Conservation (phyloP, 495 filamentous ascomycete species). For the Antarctomyces pellizariae region DNA sequence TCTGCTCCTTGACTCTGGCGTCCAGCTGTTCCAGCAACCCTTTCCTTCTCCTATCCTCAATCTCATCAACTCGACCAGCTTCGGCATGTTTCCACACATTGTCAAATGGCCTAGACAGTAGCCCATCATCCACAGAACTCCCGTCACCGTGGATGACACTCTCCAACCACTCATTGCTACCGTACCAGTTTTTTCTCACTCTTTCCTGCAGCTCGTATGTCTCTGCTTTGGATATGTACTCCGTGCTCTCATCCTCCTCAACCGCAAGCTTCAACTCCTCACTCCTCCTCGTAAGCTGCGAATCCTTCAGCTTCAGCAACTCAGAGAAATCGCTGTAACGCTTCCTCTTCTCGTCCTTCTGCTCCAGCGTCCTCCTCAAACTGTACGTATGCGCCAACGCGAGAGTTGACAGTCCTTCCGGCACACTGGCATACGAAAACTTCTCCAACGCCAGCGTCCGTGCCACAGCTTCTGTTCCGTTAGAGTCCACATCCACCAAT, state of each 20-base stretch:
- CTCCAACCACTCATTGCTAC: slow-evolving; percentile 43
- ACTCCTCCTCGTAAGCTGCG: slow-evolving; percentile 17
- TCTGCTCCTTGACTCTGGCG: slow-evolving; percentile 32
- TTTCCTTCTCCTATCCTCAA: slow-evolving; percentile 18
- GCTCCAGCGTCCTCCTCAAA: slow-evolving; percentile 24
- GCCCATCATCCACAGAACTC: slow-evolving; percentile 29
- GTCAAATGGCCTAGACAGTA: slow-evolving; percentile 40
- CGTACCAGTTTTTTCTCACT: slow-evolving; percentile 50
- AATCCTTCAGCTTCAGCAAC: slow-evolving; percentile 27
- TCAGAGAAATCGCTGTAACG: slow-evolving; percentile 32
- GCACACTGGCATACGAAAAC: slow-evolving; percentile 32
- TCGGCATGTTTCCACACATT: slow-evolving; percentile 40
- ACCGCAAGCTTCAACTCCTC: slow-evolving; percentile 16
- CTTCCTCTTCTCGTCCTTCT: slow-evolving; percentile 28
- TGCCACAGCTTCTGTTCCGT: slow-evolving; percentile 21
- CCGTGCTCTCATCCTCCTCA: slow-evolving; percentile 1
- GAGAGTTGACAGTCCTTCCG: slow-evolving; percentile 36
- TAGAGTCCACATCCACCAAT: slow-evolving; percentile 18
- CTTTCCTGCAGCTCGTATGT: slow-evolving; percentile 22
- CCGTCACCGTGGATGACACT: slow-evolving; percentile 39
- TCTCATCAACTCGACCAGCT: slow-evolving; percentile 25
- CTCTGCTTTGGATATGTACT: slow-evolving; percentile 16
- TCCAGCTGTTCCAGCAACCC: slow-evolving; percentile 39
- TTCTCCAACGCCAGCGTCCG: slow-evolving; percentile 37
- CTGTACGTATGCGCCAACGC: slow-evolving; percentile 49